Evolutionary conservation across 2,329 filamentous ascomycete species (phyloP).

Genomic region (Fusarium sp.): DNA sequence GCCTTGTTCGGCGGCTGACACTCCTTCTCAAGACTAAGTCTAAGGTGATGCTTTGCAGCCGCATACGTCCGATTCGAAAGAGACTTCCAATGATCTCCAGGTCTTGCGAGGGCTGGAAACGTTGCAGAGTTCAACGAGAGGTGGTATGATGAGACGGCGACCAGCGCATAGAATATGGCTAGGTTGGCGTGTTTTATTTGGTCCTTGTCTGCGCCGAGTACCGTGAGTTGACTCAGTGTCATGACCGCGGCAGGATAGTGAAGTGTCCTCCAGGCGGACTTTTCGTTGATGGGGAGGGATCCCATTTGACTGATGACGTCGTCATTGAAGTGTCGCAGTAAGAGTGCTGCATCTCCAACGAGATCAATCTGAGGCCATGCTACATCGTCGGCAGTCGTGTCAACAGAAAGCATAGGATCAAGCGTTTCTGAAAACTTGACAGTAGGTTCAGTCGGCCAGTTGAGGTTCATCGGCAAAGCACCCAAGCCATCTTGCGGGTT

Average conservation of each 20-base stretch:
- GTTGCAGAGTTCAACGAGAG: slow-evolving; percentile 25
- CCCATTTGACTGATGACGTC: slow-evolving; percentile 41
- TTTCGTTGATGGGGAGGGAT: slow-evolving; percentile 38
- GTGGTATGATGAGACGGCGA: slow-evolving; percentile 36
- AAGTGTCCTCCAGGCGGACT: slow-evolving; percentile 36
- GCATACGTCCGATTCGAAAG: slow-evolving; percentile 29
- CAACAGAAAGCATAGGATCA: slow-evolving; percentile 6
- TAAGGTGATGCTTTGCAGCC: slow-evolving; percentile 39
- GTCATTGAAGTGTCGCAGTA: slow-evolving; percentile 38
- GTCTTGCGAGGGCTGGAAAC: slow-evolving; percentile 8
- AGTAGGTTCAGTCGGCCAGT: slow-evolving; percentile 17
- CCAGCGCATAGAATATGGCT: slow-evolving; percentile 31
- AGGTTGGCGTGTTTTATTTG: slow-evolving; percentile 36
- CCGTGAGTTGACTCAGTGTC: slow-evolving; percentile 36
- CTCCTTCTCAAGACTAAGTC: slow-evolving; percentile 35
- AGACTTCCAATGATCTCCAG: slow-evolving; percentile 21
- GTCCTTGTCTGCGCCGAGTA: slow-evolving; percentile 24
- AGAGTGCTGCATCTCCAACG: slow-evolving; percentile 25
- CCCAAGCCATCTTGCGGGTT: slow-evolving; percentile 20
- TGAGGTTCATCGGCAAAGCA: slow-evolving; percentile 12
- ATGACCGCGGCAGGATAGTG: slow-evolving; percentile 36
- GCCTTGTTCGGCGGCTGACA: slow-evolving; percentile 31
- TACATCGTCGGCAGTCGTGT: background rate
- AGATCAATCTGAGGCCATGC: slow-evolving; percentile 37
- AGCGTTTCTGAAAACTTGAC: slow-evolving; percentile 16